These are phyloP conservation scores for Kurtzmaniella quercitrusa DNA, from an alignment of 1,139 yeast genomes.

Conservation along the genomic window DNA sequence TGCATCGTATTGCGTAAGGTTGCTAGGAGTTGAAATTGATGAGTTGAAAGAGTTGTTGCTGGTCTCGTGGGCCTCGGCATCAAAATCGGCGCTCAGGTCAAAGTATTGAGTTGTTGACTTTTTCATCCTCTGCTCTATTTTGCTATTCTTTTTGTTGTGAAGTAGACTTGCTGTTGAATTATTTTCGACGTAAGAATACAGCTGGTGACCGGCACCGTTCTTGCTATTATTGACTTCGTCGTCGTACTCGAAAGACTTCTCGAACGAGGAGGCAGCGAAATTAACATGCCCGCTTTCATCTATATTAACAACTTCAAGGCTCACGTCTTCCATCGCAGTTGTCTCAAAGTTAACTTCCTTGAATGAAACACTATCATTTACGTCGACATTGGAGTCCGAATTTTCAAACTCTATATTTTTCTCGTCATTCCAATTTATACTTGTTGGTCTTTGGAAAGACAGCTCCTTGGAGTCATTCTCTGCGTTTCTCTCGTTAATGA, in stretches of 20 bases:
- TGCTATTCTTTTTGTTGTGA: neutral
- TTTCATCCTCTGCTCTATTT: neutral
- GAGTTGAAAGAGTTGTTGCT: constrained; percentile 22
- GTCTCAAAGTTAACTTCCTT: constrained; percentile 3
- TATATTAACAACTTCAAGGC: neutral
- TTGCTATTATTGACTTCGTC: neutral
- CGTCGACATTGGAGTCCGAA: constrained; percentile 14
- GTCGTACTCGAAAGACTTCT: neutral
- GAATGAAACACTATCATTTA: constrained; percentile 4
- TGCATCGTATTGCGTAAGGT: constrained; percentile 38
- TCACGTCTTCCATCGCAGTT: constrained; percentile 3
- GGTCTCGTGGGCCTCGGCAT: constrained; percentile 4
- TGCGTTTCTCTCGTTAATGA: constrained; percentile 24
- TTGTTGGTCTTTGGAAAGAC: constrained; percentile 40
- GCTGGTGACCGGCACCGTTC: constrained; percentile 1
- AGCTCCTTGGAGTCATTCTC: constrained; percentile 20
- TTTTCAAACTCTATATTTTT: constrained; percentile 27
- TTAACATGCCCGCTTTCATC: neutral
- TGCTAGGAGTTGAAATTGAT: constrained; percentile 39
- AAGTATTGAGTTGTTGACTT: constrained; percentile 18
- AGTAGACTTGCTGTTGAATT: no score
- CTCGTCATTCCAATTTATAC: constrained; percentile 45
- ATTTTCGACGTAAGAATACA: neutral
- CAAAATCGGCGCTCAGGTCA: constrained; percentile 17
- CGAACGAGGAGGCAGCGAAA: neutral